Percentiles rank a stretch among this genome's conserved stretches.
Conservation (phyloP, 2,329 filamentous ascomycete species). For the Colletotrichum tamarilloi region DNA sequence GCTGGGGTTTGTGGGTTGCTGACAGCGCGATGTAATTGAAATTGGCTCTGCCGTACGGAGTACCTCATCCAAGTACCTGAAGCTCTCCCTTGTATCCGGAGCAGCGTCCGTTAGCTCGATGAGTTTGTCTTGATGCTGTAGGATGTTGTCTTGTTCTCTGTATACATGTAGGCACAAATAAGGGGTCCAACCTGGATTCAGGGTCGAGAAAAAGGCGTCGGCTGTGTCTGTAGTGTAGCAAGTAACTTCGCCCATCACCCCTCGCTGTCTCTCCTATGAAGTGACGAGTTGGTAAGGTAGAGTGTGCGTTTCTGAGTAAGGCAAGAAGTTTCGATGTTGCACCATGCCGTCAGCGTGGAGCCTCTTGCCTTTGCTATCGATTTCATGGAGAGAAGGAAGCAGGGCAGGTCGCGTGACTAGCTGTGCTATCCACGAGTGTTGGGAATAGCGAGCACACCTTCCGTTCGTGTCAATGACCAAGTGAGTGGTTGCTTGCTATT, state of each 20-base stretch:
- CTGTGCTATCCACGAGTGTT: neutral
- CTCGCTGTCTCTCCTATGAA: neutral
- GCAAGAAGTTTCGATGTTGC: neutral
- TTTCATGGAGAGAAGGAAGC: neutral
- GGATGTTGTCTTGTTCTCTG: neutral
- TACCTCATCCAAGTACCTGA: neutral
- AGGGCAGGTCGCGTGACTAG: neutral
- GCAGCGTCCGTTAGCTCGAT: conserved; percentile 31
- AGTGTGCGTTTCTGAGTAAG: neutral
- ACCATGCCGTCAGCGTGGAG: neutral
- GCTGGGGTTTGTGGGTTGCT: neutral
- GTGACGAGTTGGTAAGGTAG: neutral
- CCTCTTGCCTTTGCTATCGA: neutral
- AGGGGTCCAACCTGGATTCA: neutral
- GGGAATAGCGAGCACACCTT: neutral
- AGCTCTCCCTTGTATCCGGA: conserved; percentile 7
- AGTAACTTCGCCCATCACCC: neutral
- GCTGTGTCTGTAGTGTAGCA: neutral
- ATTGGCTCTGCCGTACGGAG: neutral
- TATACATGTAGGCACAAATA: neutral
- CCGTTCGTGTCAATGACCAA: neutral
- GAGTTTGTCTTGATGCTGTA: neutral
- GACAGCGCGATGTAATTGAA: neutral
- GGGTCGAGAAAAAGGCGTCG: neutral
- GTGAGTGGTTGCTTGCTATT: neutral